Conservation (phyloP, 805 yeast genomes). For the Dipodascus albidus region DNA sequence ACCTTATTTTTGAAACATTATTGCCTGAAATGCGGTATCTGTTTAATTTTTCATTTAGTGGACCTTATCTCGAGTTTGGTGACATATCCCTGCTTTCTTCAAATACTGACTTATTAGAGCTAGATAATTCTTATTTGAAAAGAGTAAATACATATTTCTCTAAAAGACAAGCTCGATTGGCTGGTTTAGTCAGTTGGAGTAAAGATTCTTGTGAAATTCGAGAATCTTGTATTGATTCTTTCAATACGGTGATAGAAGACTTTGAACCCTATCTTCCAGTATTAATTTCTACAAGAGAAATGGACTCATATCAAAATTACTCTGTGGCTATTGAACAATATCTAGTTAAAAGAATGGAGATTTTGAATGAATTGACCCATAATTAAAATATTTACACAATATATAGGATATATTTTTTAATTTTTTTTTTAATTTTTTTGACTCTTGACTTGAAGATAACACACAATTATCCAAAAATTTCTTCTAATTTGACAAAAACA, state of each 20-base stretch:
- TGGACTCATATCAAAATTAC: background rate
- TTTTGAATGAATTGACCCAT: slow-evolving; percentile 26
- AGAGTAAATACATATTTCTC: background rate
- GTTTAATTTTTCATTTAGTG: slow-evolving; percentile 26
- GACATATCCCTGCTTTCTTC: background rate
- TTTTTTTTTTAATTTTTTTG: no score
- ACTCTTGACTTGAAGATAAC: no score
- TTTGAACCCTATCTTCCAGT: background rate
- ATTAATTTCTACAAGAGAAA: background rate
- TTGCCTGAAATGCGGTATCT: slow-evolving; percentile 28
- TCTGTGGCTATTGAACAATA: slow-evolving; percentile 8
- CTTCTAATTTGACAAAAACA: background rate
- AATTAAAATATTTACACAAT: no score
- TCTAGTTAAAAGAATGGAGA: slow-evolving; percentile 21
- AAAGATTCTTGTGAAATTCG: background rate
- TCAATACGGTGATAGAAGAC: background rate
- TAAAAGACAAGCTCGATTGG: background rate
- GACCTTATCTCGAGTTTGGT: slow-evolving; percentile 6
- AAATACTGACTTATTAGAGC: background rate
- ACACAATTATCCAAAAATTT: no score
- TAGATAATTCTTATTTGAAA: background rate
- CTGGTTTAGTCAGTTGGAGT: background rate
- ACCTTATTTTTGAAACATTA: slow-evolving; percentile 7
- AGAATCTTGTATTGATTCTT: background rate
- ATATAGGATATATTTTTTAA: no score